phyloP scores from a whole-genome alignment of 2,329 filamentous ascomycete species.

The Aspergillus novofumigatus region DNA sequence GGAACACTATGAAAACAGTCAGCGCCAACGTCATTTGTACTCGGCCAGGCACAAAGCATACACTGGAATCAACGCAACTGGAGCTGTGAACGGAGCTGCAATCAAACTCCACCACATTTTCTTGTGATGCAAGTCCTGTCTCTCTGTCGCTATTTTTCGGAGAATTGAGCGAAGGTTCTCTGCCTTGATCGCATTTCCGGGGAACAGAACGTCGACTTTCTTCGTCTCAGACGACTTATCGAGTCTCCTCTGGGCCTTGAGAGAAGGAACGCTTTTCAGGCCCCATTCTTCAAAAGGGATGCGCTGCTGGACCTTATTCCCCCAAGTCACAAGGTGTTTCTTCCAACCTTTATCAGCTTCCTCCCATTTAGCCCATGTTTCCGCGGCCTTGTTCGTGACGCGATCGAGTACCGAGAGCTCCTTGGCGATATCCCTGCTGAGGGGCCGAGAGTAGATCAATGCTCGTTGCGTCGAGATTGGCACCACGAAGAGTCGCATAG shows the following conservation, averaged over 20 bases:
- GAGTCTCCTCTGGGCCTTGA: slow-evolving; percentile 62
- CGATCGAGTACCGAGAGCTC: slow-evolving; percentile 63
- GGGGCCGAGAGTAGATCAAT: slow-evolving; percentile 84
- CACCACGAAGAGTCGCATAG: slow-evolving; percentile 89
- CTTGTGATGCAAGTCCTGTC: slow-evolving; percentile 71
- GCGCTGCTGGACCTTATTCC: slow-evolving; percentile 76
- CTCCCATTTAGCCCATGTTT: slow-evolving; percentile 84
- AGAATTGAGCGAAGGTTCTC: slow-evolving; percentile 64
- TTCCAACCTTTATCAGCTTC: slow-evolving; percentile 82
- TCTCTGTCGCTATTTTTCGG: slow-evolving; percentile 68
- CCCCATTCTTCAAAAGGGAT: slow-evolving; percentile 98
- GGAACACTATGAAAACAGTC: slow-evolving; percentile 60
- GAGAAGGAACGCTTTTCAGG: slow-evolving; percentile 84
- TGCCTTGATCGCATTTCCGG: slow-evolving; percentile 62
- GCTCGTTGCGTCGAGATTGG: slow-evolving; percentile 88
- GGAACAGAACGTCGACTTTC: slow-evolving; percentile 66
- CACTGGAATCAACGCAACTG: slow-evolving; percentile 81
- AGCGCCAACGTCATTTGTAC: slow-evolving; percentile 4
- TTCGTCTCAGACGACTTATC: slow-evolving; percentile 64
- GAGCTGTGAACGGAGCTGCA: slow-evolving; percentile 77
- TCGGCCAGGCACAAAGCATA: slow-evolving; percentile 38
- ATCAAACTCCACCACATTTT: slow-evolving; percentile 76
- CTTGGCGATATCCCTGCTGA: slow-evolving; percentile 54
- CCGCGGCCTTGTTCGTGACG: slow-evolving; percentile 64
- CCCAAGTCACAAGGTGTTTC: slow-evolving; percentile 77